phyloP scores from a whole-genome alignment of 1,284 basidiomycete species.

The Boletus nobilissimus region DNA sequence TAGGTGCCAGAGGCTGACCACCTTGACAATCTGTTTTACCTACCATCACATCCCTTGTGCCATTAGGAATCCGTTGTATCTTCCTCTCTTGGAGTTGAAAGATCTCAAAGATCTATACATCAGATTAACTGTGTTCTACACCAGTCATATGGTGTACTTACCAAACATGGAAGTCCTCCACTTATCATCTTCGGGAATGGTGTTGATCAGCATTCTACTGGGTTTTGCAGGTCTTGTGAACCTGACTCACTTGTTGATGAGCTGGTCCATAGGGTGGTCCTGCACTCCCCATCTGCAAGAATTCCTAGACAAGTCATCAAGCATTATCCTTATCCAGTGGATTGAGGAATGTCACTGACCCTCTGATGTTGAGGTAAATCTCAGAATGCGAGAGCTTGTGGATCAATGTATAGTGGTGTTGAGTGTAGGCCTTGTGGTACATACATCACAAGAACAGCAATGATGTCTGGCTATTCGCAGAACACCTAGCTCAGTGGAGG shows the following conservation, averaged over 20 bases:
- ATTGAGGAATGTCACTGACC: background rate
- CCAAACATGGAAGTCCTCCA: background rate
- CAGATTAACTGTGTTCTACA: background rate
- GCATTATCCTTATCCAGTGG: background rate
- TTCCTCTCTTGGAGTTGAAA: background rate
- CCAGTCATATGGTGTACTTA: background rate
- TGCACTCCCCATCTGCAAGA: background rate
- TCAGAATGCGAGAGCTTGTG: background rate
- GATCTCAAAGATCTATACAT: background rate
- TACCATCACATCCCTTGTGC: background rate
- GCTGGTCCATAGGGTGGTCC: background rate
- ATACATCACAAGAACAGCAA: background rate
- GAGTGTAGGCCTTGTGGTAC: no score
- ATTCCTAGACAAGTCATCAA: background rate
- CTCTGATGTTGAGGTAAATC: background rate
- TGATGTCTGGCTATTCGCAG: background rate
- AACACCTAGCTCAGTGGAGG: background rate
- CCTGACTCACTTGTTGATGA: background rate
- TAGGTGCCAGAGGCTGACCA: background rate
- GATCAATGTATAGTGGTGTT: background rate
- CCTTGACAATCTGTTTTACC: background rate
- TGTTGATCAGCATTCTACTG: background rate
- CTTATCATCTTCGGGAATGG: background rate
- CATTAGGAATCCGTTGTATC: background rate
- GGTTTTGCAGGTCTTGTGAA: background rate